These are phyloP conservation scores for Eremochloa ophiuroides DNA, from an alignment of 176 grass and related monocot species.

Conservation along the genomic window DNA sequence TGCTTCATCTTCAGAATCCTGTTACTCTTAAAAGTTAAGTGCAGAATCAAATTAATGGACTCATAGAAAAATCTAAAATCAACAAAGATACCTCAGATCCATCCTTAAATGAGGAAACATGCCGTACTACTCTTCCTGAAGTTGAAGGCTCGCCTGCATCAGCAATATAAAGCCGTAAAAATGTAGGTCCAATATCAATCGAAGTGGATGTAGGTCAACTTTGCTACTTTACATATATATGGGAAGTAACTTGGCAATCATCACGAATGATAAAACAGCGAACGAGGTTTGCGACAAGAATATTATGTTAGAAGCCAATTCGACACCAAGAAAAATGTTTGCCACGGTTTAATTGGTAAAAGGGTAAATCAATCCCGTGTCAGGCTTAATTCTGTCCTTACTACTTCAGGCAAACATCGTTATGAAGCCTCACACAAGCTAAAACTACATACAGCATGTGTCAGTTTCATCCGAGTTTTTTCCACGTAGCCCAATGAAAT, in stretches of 20 bases:
- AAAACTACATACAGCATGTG: background rate
- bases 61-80: slow-evolving; percentile 8
- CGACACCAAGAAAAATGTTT: background rate
- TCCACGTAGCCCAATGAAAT: background rate
- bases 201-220: background rate
- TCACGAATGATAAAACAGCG: background rate
- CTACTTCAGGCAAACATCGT: background rate
- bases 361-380: background rate
- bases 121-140: slow-evolving; percentile 58
- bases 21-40: background rate
- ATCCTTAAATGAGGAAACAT: slow-evolving; percentile 80
- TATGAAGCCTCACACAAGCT: background rate
- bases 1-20: slow-evolving; percentile 48
- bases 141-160: slow-evolving; percentile 49
- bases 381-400: background rate
- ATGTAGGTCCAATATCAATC: slow-evolving; percentile 6
- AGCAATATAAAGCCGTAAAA: background rate
- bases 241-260: background rate
- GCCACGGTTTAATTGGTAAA: background rate
- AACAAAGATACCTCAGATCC: slow-evolving; percentile 51
- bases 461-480: background rate
- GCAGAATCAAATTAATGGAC: background rate
- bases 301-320: background rate
- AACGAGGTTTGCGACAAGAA: slow-evolving; percentile 7
- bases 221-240: background rate